A percentile compares a stretch with the other conserved stretches of the same genome.
phyloP scores from a whole-genome alignment of 2,329 filamentous ascomycete species.

The Apiospora arundinis region DNA sequence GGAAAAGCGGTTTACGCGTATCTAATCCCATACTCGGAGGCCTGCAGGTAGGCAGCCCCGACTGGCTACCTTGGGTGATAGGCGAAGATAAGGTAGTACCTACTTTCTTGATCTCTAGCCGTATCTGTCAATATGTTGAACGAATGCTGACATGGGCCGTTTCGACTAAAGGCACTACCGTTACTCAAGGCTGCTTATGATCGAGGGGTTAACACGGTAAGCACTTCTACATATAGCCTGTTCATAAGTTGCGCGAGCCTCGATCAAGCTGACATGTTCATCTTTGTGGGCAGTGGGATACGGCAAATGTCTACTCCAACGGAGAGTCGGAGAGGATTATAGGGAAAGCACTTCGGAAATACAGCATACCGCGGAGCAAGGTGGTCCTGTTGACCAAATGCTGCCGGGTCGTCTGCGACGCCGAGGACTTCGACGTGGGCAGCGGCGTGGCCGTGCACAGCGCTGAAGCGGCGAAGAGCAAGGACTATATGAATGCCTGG shows the following conservation, averaged over 20 bases:
- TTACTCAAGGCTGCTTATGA: not conserved
- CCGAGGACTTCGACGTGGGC: not conserved
- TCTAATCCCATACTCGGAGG: not conserved
- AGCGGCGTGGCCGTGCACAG: not conserved
- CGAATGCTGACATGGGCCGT: not conserved
- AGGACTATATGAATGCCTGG: not conserved
- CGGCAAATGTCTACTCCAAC: not conserved
- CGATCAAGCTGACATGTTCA: not conserved
- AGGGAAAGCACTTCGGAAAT: not conserved
- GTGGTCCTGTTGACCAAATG: slow-evolving; percentile 3
- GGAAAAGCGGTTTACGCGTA: not conserved
- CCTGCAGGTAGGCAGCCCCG: not conserved
- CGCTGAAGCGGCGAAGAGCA: not conserved
- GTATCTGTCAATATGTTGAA: not conserved
- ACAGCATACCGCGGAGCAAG: not conserved
- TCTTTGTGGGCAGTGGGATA: not conserved
- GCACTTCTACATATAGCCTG: not conserved
- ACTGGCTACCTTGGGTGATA: not conserved
- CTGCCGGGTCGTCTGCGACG: not conserved
- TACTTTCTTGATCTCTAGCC: not conserved
- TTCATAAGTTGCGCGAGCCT: not conserved
- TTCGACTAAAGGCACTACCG: not conserved
- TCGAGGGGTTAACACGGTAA: not conserved
- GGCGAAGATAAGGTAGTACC: slow-evolving; percentile 1
- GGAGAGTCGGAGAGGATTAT: not conserved